Evolutionary conservation across 768 basidiomycete genomes (phyloP).

Genomic region (Psilocybe tampanensis): DNA sequence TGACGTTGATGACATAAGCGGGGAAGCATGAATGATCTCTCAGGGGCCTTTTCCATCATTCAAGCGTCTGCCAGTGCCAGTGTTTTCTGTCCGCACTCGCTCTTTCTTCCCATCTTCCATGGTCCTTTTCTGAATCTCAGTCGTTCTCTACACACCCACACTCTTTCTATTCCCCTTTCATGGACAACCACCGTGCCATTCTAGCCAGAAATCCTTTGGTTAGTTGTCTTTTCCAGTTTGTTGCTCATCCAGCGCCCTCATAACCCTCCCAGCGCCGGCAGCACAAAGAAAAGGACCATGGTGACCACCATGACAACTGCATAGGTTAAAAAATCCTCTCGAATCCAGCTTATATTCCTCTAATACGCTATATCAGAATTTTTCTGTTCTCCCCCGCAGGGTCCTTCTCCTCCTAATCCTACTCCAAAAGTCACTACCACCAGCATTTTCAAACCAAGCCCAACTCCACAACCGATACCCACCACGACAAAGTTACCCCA

Average conservation of each 20-base stretch:
- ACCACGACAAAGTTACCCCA: not conserved
- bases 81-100: not conserved
- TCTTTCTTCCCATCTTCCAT: not conserved
- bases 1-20: slow-evolving; percentile 7
- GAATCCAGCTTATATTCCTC: no score
- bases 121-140: not conserved
- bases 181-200: not conserved
- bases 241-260: not conserved
- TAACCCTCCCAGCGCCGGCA: not conserved
- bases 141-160: slow-evolving; percentile 5
- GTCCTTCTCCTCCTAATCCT: not conserved
- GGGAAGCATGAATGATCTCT: not conserved
- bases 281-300: not conserved
- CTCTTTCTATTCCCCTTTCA: slow-evolving; percentile 2
- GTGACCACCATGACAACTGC: not conserved
- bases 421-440: not conserved
- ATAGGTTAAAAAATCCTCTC: no score
- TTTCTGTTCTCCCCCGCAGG: not conserved
- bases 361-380: not conserved
- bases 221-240: not conserved
- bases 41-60: not conserved
- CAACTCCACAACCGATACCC: no score
- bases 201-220: not conserved
- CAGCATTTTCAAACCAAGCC: no score
- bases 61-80: no score